Conservation (phyloP, 139 green algal genomes). For the Marvania coccoides region DNA sequence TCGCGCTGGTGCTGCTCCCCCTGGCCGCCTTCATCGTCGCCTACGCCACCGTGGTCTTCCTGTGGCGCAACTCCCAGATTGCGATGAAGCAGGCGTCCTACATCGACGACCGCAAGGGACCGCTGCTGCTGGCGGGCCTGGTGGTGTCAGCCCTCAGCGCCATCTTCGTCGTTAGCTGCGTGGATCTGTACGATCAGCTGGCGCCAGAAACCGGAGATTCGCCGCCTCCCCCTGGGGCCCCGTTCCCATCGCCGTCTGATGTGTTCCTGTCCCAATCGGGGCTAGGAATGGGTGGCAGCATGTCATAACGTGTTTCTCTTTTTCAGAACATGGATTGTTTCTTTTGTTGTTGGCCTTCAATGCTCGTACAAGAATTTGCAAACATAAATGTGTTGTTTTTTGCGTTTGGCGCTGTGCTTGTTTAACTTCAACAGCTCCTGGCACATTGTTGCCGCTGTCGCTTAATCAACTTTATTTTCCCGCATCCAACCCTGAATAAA, state of each 20-base stretch:
- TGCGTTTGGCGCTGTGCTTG: no score
- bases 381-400: no score
- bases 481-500: no score
- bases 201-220: not conserved
- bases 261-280: no score
- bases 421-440: no score
- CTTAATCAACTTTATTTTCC: no score
- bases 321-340: not conserved
- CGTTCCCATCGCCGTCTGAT: not conserved
- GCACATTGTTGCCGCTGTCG: no score
- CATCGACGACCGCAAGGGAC: constrained; percentile 73
- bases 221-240: not conserved
- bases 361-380: no score
- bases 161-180: constrained; percentile 65
- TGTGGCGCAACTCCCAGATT: constrained; percentile 70
- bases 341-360: not conserved
- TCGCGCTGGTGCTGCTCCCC: constrained; percentile 81
- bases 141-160: constrained; percentile 65
- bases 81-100: constrained; percentile 62
- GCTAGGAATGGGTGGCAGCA: not conserved
- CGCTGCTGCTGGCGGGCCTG: constrained; percentile 58
- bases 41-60: constrained; percentile 69
- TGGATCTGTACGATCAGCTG: constrained; percentile 49
- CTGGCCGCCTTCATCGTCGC: constrained; percentile 66
- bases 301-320: not conserved